phyloP scores from a whole-genome alignment of 2,329 filamentous ascomycete genomes.

The Cordyceps tenuipes region DNA sequence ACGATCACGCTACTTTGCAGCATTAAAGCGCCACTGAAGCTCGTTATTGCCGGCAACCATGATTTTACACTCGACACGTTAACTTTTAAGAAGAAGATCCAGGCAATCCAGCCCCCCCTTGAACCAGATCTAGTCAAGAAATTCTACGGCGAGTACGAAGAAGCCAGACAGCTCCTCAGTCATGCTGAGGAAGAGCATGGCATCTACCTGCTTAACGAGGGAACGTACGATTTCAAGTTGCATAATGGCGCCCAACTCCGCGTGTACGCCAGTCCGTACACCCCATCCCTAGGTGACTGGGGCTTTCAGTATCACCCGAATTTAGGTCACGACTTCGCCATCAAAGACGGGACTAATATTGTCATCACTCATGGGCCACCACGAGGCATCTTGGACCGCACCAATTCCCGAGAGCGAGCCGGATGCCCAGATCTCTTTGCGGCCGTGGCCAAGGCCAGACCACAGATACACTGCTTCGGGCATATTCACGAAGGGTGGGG shows the following conservation, averaged over 20 bases:
- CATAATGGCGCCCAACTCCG: conserved; percentile 32
- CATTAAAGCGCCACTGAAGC: conserved; percentile 36
- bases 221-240: conserved; percentile 30
- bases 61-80: conserved; percentile 35
- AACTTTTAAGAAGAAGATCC: conserved; percentile 25
- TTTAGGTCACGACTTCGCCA: conserved; percentile 19
- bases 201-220: conserved; percentile 33
- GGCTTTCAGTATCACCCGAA: conserved; percentile 35
- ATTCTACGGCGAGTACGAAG: conserved; percentile 28
- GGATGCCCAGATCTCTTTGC: conserved; percentile 26
- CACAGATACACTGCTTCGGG: conserved; percentile 30
- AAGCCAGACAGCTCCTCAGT: conserved; percentile 22
- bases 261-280: conserved; percentile 39
- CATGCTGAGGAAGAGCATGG: conserved; percentile 22
- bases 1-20: conserved; percentile 29
- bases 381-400: conserved; percentile 33
- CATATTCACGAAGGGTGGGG: conserved; percentile 28
- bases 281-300: conserved; percentile 30
- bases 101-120: conserved; percentile 9
- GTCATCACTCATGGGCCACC: conserved; percentile 30
- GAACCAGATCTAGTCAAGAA: conserved; percentile 14
- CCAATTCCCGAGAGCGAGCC: conserved; percentile 18
- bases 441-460: conserved; percentile 21
- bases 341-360: conserved; percentile 22
- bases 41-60: conserved; percentile 44